phyloP scores from a whole-genome alignment of 129 eudicot genomes.

The Tagetes erecta region DNA sequence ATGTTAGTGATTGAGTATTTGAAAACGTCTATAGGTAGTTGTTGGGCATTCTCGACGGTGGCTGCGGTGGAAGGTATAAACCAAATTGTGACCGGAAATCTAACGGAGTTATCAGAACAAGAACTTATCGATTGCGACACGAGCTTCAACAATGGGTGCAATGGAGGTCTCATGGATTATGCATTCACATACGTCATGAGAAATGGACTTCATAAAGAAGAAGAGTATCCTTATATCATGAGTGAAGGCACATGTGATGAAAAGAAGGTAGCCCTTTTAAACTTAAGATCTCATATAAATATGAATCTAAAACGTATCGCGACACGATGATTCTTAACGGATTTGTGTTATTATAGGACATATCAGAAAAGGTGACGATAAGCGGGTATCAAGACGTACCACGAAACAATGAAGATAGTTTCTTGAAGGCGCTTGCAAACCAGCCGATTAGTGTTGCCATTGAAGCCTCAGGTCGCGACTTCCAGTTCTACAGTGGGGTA shows the following conservation, averaged over 20 bases:
- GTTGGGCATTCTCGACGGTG: conserved; percentile 97
- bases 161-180: conserved; percentile 95
- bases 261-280: conserved; percentile 51
- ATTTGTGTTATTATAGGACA: conserved; percentile 44
- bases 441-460: conserved; percentile 88
- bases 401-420: conserved; percentile 65
- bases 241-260: conserved; percentile 90
- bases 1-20: background rate
- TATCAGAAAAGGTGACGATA: conserved; percentile 64
- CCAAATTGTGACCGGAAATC: conserved; percentile 83
- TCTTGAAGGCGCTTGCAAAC: conserved; percentile 88
- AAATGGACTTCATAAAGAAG: conserved; percentile 79
- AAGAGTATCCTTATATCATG: conserved; percentile 91
- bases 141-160: conserved; percentile 66
- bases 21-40: conserved; percentile 59
- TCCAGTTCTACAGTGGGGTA: conserved; percentile 95
- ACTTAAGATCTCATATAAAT: background rate
- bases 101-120: conserved; percentile 80
- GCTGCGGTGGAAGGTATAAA: conserved; percentile 95
- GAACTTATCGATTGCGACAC: conserved; percentile 86
- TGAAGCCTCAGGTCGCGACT: conserved; percentile 89
- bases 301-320: background rate
- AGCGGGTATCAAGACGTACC: conserved; percentile 85
- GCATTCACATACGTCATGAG: conserved; percentile 68
- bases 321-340: conserved; percentile 10